Conservation (phyloP, 495 filamentous ascomycete species). For the Aspergillus haitiensis region DNA sequence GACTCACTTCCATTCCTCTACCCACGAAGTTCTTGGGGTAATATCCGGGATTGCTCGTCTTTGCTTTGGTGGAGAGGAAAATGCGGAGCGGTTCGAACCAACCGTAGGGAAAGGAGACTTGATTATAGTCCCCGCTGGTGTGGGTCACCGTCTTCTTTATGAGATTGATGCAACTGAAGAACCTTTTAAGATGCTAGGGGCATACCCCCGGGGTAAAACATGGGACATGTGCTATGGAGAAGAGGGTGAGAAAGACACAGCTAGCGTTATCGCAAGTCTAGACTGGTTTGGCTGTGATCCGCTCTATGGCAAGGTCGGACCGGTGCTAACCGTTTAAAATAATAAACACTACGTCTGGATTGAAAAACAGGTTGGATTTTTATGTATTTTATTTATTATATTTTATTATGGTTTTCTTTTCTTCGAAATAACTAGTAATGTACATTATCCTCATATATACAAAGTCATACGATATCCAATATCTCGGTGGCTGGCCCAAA, state of each 20-base stretch:
- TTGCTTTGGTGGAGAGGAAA: constrained; percentile 67
- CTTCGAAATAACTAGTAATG: background rate
- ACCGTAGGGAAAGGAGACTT: constrained; percentile 60
- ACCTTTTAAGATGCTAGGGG: constrained; percentile 66
- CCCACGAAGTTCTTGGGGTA: constrained; percentile 66
- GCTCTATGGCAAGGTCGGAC: constrained; percentile 58
- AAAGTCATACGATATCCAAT: constrained; percentile 15
- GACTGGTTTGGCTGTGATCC: constrained; percentile 61
- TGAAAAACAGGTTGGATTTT: background rate
- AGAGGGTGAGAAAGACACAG: constrained; percentile 51
- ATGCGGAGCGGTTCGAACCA: constrained; percentile 56
- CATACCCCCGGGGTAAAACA: constrained; percentile 56
- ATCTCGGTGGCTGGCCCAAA: background rate
- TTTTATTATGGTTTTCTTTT: constrained; percentile 2
- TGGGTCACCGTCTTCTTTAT: constrained; percentile 61
- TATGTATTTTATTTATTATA: background rate
- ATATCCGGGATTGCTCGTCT: constrained; percentile 57
- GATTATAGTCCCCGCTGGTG: constrained; percentile 66
- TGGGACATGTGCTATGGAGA: constrained; percentile 75
- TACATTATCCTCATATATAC: constrained; percentile 23
- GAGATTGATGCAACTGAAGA: constrained; percentile 46
- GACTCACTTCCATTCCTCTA: constrained; percentile 66
- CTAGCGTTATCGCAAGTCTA: constrained; percentile 45
- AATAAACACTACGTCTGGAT: too few relatives aligned
- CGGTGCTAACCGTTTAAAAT: constrained; percentile 45